Evolutionary conservation across 352 stramenopile genomes (phyloP).

Genomic region (Phytophthora vignae): DNA sequence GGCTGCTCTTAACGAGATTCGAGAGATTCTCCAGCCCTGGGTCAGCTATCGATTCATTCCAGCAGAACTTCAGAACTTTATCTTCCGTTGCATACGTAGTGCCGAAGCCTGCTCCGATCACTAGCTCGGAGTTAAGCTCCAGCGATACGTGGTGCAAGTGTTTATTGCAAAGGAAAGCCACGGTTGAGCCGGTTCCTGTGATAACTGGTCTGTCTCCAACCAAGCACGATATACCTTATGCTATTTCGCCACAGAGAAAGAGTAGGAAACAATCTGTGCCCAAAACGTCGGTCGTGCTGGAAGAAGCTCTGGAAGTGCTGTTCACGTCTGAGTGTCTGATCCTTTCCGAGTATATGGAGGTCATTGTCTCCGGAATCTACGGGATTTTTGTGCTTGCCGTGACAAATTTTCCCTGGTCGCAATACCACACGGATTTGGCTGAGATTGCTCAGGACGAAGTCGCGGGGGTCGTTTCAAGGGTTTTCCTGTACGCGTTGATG

Average conservation of each 20-base stretch:
- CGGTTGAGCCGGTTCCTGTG: neutral
- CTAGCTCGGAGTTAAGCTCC: no score
- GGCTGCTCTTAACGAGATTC: neutral
- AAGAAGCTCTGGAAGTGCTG: constrained; percentile 29
- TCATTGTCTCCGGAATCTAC: constrained; percentile 44
- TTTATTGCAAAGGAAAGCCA: neutral
- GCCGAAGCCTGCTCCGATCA: neutral
- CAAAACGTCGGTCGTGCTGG: constrained; percentile 14
- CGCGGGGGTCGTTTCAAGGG: constrained; percentile 5
- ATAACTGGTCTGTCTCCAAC: neutral
- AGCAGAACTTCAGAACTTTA: constrained; percentile 7
- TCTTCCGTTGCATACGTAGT: neutral
- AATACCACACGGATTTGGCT: constrained; percentile 45
- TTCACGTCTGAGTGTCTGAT: constrained; percentile 50
- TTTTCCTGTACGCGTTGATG: constrained; percentile 35
- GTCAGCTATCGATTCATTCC: neutral
- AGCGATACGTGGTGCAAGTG: neutral
- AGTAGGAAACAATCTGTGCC: constrained; percentile 14
- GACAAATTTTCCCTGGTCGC: constrained; percentile 30
- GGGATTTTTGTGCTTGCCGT: constrained; percentile 24
- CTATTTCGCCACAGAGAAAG: neutral
- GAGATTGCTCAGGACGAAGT: constrained; percentile 16
- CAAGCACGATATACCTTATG: neutral
- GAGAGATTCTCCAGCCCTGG: neutral
- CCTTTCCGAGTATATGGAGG: constrained; percentile 53